Evolutionary conservation across 768 basidiomycete species (phyloP), one percentile per base, ranked within the genome.

Genomic region (Phylloporus rhodoxanthus): DNA sequence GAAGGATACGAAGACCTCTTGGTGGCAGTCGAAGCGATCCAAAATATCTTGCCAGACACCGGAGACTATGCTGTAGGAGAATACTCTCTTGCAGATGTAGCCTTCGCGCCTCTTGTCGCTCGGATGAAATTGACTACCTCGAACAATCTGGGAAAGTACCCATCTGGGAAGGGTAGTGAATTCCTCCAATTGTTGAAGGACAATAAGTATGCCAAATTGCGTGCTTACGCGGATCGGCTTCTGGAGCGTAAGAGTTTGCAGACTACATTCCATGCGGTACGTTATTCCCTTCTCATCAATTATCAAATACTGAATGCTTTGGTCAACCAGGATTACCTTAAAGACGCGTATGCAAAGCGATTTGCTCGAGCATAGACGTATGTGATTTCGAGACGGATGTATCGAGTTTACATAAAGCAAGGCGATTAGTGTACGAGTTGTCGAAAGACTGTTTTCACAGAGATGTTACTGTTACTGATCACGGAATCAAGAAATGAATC

Each of bases 51-150:
- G 28, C 76, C 79, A 0, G 33, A 41, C 5, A 19, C 46, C 1
- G 77, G 76, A 30, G 57, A 50, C 0, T 81, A 69, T 40, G 80
- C 59, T n/a, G 4, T 62, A 8, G 59, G 57, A 21, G 53, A 55
- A 15, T 64, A 52, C 45, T 80, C 75, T n/a, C 76, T 78, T 45
- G 85, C 84, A 11, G 85, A 86, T 55, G 75, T 78, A 6, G 77
- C 80, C 0, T 60, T 84, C 21, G 67, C 75, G 4, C 81, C 85
- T 1, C 82, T 84, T 72, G 56, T 84, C 13, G 81, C 74, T n/a
- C 71, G 85, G 10, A 52, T 75, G 36, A 71, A 75, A 23, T 50
- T 79, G 1, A 43, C 61, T 26, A 54, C 80, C 26, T 64, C 68
- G 58, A 74, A 80, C 52, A 79, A 84, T 28, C 26, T 81, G 19